Evolutionary conservation across 2,329 filamentous ascomycete species (phyloP).

Genomic region (Colletotrichum cordylinicola): DNA sequence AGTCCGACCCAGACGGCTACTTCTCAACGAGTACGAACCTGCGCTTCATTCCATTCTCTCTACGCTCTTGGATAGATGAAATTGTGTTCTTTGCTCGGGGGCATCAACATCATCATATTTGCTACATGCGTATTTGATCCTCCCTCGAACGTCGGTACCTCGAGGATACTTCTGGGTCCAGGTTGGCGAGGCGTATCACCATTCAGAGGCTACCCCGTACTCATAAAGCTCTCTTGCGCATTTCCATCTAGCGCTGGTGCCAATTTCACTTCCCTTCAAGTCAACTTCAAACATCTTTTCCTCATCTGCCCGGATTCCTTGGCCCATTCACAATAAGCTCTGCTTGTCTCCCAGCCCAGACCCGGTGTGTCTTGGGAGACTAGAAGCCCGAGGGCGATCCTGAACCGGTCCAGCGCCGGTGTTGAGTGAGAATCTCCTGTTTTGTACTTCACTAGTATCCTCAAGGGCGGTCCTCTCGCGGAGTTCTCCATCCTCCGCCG

Average conservation of each 20-base stretch:
- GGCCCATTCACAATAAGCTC: neutral
- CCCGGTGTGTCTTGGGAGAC: neutral
- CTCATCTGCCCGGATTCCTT: neutral
- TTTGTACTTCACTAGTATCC: neutral
- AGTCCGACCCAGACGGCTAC: neutral
- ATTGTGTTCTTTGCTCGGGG: neutral
- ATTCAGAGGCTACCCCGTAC: neutral
- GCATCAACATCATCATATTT: neutral
- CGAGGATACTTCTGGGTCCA: neutral
- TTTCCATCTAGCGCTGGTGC: neutral
- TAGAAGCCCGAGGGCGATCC: neutral
- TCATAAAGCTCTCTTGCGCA: neutral
- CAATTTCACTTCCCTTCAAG: neutral
- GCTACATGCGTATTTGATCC: too few relatives aligned
- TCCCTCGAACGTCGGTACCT: neutral
- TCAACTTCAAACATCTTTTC: neutral
- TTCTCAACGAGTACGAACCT: too few relatives aligned
- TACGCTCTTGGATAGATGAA: neutral
- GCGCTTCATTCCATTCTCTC: too few relatives aligned
- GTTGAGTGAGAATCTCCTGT: accelerated
- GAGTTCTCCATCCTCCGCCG: neutral
- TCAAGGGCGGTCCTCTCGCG: neutral
- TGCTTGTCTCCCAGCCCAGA: neutral
- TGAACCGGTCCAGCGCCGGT: neutral
- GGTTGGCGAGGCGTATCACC: too few relatives aligned